Conservation (phyloP, 1,284 basidiomycete genomes). For the Golubevia pallescens region DNA sequence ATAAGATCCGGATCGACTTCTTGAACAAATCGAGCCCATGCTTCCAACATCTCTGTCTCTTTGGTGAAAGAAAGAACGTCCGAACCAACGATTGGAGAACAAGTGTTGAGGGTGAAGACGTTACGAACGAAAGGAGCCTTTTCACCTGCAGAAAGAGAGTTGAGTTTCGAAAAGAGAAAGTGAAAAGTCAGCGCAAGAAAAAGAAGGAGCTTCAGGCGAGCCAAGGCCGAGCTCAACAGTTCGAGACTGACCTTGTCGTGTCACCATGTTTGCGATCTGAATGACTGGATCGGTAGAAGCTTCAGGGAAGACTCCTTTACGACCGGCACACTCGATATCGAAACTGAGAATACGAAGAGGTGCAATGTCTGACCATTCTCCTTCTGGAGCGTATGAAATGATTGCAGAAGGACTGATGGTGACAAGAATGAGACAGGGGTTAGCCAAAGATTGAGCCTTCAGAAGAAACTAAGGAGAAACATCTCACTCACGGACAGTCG, state of each 20-base stretch:
- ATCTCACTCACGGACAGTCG: conserved; percentile 26
- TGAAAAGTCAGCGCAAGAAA: background rate
- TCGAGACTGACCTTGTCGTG: conserved; percentile 54
- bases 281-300: conserved; percentile 58
- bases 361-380: conserved; percentile 58
- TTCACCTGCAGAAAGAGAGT: too few species aligned
- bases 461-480: background rate
- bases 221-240: too few species aligned
- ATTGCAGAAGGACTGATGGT: conserved; percentile 31
- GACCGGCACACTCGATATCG: conserved; percentile 63
- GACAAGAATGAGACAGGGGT: background rate
- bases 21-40: conserved; percentile 57
- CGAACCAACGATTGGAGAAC: conserved; percentile 59
- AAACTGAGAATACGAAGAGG: conserved; percentile 61
- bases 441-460: background rate
- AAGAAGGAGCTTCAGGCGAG: background rate
- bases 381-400: conserved; percentile 49
- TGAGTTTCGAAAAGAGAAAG: background rate
- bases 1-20: conserved; percentile 60
- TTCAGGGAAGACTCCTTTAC: conserved; percentile 62
- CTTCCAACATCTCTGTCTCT: conserved; percentile 55
- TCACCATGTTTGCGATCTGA: conserved; percentile 64
- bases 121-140: conserved; percentile 58
- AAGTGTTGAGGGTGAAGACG: conserved; percentile 60
- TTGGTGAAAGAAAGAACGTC: conserved; percentile 56